A percentile compares a stretch with the other conserved stretches of the same genome.
These are phyloP conservation scores for Ascochyta koolunga DNA, from an alignment of 2,329 filamentous ascomycete genomes.

Conservation along the genomic window DNA sequence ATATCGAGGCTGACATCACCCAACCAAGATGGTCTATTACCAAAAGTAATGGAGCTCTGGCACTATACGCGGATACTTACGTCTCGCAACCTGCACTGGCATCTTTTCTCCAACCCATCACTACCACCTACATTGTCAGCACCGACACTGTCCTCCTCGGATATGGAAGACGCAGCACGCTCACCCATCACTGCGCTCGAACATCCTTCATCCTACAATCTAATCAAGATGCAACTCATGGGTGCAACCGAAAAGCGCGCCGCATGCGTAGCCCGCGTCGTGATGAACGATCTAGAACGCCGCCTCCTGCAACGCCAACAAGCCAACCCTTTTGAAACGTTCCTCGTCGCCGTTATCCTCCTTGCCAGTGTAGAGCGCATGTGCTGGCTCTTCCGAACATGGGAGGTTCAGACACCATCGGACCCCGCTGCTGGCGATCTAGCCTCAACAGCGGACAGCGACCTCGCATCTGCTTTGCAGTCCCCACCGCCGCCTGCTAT, in stretches of 20 bases:
- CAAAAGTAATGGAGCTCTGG: slow-evolving; percentile 62
- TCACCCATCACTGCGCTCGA: slow-evolving; percentile 35
- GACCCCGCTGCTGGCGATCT: background rate
- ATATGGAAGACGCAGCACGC: slow-evolving; percentile 37
- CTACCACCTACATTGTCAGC: slow-evolving; percentile 42
- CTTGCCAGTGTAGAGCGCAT: slow-evolving; percentile 66
- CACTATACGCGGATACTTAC: slow-evolving; percentile 61
- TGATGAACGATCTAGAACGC: slow-evolving; percentile 66
- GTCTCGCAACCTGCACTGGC: slow-evolving; percentile 56
- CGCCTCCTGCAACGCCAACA: slow-evolving; percentile 65
- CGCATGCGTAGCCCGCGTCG: slow-evolving; percentile 57
- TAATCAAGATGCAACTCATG: slow-evolving; percentile 61
- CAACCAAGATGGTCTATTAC: slow-evolving; percentile 54
- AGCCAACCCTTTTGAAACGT: slow-evolving; percentile 63
- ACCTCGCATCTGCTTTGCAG: slow-evolving; percentile 35
- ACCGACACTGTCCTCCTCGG: slow-evolving; percentile 37
- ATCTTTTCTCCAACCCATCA: slow-evolving; percentile 55
- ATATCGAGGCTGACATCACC: slow-evolving; percentile 40
- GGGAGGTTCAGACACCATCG: slow-evolving; percentile 46
- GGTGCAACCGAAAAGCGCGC: slow-evolving; percentile 63
- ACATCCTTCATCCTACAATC: slow-evolving; percentile 53
- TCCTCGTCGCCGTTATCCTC: slow-evolving; percentile 64
- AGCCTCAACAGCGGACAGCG: slow-evolving; percentile 7
- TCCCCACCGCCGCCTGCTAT: slow-evolving; percentile 16
- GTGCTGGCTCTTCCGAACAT: slow-evolving; percentile 62